Evolutionary conservation across 2,329 filamentous ascomycete species (phyloP).

Genomic region (Microdochium paspali): DNA sequence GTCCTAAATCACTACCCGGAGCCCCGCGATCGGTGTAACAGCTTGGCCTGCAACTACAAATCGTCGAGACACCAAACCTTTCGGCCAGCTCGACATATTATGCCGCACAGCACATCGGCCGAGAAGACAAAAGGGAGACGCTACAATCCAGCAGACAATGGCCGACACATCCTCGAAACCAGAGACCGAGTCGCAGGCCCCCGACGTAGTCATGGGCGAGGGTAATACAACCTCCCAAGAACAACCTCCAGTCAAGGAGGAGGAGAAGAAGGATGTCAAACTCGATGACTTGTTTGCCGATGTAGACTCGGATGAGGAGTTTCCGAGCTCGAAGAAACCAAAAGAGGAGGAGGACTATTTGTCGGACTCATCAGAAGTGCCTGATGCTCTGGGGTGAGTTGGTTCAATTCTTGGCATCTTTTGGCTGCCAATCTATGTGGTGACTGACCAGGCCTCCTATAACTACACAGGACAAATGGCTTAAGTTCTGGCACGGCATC

Average conservation of each 20-base stretch:
- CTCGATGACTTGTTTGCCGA: conserved; percentile 52
- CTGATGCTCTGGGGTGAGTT: conserved; percentile 34
- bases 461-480: conserved; percentile 8
- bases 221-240: not conserved
- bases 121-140: no score
- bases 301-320: conserved; percentile 52
- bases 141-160: no score
- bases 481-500: conserved; percentile 37
- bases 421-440: not conserved
- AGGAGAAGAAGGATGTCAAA: conserved; percentile 35
- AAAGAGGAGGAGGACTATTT: conserved; percentile 19
- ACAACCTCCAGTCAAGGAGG: conserved; percentile 4
- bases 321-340: conserved; percentile 36
- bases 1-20: no score
- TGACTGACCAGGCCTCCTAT: not conserved
- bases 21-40: no score
- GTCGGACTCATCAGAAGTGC: conserved; percentile 30
- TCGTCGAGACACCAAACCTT: no score
- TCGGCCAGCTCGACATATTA: no score
- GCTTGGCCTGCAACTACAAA: no score
- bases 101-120: no score
- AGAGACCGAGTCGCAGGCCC: not conserved
- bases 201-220: not conserved
- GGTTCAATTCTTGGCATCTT: conserved; percentile 6
- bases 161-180: no score